Evolutionary conservation across 305 asterid species (phyloP).

Genomic region (Fraxinus greggii): DNA sequence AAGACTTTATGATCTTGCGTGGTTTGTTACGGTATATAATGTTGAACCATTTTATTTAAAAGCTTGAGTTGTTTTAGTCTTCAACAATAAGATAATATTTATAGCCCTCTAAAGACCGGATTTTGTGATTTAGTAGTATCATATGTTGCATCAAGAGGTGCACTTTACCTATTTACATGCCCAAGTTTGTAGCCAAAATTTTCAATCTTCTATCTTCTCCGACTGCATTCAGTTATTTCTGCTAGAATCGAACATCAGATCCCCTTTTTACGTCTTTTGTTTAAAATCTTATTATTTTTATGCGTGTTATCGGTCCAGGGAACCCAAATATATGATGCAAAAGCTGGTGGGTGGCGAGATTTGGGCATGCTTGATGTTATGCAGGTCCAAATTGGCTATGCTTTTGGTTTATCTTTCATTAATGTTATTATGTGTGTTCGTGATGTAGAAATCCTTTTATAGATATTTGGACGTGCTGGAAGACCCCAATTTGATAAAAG

Average conservation of each 20-base stretch:
- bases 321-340: conserved; percentile 95
- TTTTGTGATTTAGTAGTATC: conserved; percentile 7
- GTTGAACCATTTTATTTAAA: not conserved
- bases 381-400: conserved; percentile 60
- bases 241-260: conserved; percentile 6
- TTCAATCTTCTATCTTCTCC: conserved; percentile 16
- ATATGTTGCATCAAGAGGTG: conserved; percentile 1
- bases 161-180: conserved; percentile 10
- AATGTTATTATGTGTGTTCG: conserved; percentile 16
- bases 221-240: conserved; percentile 17
- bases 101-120: conserved; percentile 3
- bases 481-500: conserved; percentile 99
- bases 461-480: conserved; percentile 99
- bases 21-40: not conserved
- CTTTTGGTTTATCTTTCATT: conserved; percentile 20
- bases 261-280: not conserved
- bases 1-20: not conserved
- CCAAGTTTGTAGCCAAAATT: not conserved
- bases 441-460: conserved; percentile 32
- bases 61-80: not conserved
- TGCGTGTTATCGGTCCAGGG: conserved; percentile 55
- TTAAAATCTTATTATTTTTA: conserved; percentile 26
- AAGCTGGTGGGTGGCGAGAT: conserved; percentile 99
- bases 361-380: conserved; percentile 99
- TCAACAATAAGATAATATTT: not conserved